Percentiles rank a stretch among this genome's conserved stretches.
Evolutionary conservation across 2,329 filamentous ascomycete species (phyloP).

Genomic region (Magnaporthiopsis incrustans): DNA sequence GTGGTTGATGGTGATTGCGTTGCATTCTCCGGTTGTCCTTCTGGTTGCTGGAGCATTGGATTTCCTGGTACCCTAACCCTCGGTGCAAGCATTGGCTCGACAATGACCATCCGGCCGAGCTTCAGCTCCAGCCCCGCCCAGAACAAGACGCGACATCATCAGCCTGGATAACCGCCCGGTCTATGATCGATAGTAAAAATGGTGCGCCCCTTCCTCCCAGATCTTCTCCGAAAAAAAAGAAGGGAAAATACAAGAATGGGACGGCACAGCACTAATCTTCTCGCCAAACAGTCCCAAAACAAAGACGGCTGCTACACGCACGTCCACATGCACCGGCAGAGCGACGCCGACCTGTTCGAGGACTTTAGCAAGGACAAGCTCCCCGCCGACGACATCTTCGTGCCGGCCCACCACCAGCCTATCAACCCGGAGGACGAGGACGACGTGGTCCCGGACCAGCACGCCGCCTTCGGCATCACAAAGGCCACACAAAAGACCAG

Average conservation of each 20-base stretch:
- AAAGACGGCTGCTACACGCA: constrained; percentile 72
- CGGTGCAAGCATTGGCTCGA: background rate
- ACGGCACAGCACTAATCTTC: background rate
- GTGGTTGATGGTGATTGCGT: background rate
- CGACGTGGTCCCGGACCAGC: constrained; percentile 80
- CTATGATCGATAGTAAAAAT: background rate
- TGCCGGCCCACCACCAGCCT: constrained; percentile 71
- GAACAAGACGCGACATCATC: background rate
- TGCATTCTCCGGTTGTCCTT: background rate
- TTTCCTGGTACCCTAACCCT: background rate
- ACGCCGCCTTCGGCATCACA: constrained; percentile 80
- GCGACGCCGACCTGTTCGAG: constrained; percentile 73
- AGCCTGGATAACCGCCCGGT: background rate
- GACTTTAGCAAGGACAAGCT: constrained; percentile 64
- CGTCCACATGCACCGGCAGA: constrained; percentile 64
- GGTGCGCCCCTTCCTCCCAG: background rate
- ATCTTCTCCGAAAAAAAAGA: background rate
- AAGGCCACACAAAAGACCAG: constrained; percentile 64
- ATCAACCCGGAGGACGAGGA: constrained; percentile 85
- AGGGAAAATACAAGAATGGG: background rate
- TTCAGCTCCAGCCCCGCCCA: background rate
- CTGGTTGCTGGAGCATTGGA: no score
- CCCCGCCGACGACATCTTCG: constrained; percentile 72
- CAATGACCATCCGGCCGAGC: background rate
- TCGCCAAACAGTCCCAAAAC: constrained; percentile 33